Conservation (phyloP, 768 basidiomycete genomes). For the Boletus tylopilopsis region DNA sequence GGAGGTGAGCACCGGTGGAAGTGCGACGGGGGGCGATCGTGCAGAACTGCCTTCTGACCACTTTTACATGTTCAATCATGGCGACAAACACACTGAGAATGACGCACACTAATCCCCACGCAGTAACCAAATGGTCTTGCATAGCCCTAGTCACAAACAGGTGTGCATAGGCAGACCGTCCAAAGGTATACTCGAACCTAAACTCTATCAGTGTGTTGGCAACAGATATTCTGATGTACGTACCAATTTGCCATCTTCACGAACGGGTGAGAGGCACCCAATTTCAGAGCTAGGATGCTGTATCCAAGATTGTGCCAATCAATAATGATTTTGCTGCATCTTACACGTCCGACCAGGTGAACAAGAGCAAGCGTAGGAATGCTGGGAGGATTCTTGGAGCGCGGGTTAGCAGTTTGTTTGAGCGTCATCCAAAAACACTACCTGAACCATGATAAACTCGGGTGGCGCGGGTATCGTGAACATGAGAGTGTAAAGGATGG, state of each 20-base stretch:
- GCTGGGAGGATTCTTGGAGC: constrained; percentile 85
- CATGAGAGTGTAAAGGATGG: constrained; percentile 60
- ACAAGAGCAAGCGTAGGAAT: constrained; percentile 91
- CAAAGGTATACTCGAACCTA: constrained; percentile 86
- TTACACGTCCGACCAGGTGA: constrained; percentile 62
- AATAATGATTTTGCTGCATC: constrained; percentile 85
- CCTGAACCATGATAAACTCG: constrained; percentile 88
- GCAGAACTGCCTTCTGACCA: constrained; percentile 72
- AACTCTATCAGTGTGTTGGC: constrained; percentile 3
- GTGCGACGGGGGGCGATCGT: constrained; percentile 86
- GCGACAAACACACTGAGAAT: background rate
- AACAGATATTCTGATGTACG: background rate
- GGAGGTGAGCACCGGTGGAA: constrained; percentile 70
- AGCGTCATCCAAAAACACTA: constrained; percentile 32
- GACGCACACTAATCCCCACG: constrained; percentile 77
- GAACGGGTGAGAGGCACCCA: constrained; percentile 65
- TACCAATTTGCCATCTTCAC: constrained; percentile 77
- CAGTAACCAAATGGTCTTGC: constrained; percentile 60
- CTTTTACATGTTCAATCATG: constrained; percentile 38
- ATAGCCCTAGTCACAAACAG: constrained; percentile 92
- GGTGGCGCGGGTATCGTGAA: constrained; percentile 62
- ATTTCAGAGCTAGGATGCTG: constrained; percentile 81
- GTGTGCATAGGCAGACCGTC: constrained; percentile 79
- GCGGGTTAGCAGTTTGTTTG: background rate
- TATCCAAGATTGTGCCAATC: constrained; percentile 99